Percentiles rank a stretch among this genome's conserved stretches.
Conservation (phyloP, 2,329 filamentous ascomycete species). For the Aspergillus fischeri region DNA sequence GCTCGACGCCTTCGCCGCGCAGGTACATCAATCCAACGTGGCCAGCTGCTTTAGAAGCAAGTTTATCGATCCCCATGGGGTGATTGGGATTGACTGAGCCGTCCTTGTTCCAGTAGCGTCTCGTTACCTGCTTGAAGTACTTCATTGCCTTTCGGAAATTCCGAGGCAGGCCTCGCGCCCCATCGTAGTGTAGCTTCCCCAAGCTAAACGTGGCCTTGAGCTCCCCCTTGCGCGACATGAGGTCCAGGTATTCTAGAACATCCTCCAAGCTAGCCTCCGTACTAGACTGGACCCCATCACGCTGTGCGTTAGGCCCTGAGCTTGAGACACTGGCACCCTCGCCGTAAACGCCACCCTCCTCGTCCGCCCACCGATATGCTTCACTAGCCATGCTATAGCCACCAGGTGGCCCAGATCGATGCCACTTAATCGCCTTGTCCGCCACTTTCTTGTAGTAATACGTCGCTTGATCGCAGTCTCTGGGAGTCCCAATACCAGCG, state of each 20-base stretch:
- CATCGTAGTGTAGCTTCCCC: conserved; percentile 84
- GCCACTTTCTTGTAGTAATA: conserved; percentile 91
- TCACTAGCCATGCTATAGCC: conserved; percentile 74
- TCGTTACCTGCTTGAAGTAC: conserved; percentile 76
- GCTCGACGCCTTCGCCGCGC: conserved; percentile 76
- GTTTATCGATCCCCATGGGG: conserved; percentile 67
- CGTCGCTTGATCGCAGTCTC: conserved; percentile 78
- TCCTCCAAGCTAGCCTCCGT: conserved; percentile 85
- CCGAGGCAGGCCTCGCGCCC: conserved; percentile 67
- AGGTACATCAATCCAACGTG: conserved; percentile 87
- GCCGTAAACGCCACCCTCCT: conserved; percentile 87
- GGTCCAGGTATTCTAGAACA: conserved; percentile 87
- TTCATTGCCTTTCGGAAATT: conserved; percentile 70
- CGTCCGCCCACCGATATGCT: conserved; percentile 81
- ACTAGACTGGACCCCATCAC: conserved; percentile 69
- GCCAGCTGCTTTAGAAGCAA: conserved; percentile 77
- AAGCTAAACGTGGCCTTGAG: conserved; percentile 82
- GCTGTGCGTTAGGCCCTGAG: conserved; percentile 75
- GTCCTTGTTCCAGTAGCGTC: conserved; percentile 76
- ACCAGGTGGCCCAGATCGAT: conserved; percentile 83
- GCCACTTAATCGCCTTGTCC: conserved; percentile 85
- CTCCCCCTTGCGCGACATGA: conserved; percentile 86
- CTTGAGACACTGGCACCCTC: conserved; percentile 90
- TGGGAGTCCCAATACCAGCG: conserved; percentile 76
- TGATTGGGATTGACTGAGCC: conserved; percentile 69